Evolutionary conservation across 1,284 basidiomycete species (phyloP), one percentile per base, ranked within the genome.

Genomic region (Pascua guehoae): DNA sequence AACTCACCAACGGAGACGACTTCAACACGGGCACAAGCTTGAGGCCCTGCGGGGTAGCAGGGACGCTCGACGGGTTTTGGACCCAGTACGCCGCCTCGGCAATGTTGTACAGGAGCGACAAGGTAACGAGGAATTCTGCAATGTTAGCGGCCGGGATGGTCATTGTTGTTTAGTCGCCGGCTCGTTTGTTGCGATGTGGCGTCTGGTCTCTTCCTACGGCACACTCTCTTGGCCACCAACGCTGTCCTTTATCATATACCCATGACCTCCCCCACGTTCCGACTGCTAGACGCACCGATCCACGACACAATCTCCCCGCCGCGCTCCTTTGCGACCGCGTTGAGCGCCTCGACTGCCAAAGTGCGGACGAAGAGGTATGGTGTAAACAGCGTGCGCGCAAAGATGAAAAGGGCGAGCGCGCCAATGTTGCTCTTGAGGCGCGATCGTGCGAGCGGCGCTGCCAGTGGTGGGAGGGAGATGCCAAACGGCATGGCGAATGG

Each of bases 391-490:
- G 54, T 57, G 11, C 62, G 58, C 4, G 49, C 41, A 51, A 72
- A 57, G 41, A 55, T 24, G 49, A 58, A 39, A n/a, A 75, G 57
- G 8, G 65, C 60, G 36, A 75, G 54, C 8, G 60, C 56, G 54
- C 69, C 71, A 37, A 70, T 45, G 60, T 73, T 75, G 49, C 65
- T 58, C 58, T 73, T 73, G 15, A 75, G 65, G 8, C 72, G 61
- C 14, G 63, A 63, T 12, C 55, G 60, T 12, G 71, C 70, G 47
- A 68, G 49, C 11, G 63, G 48, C 15, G 51, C 56, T 12, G 66
- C 61, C 41, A 70, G 63, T 10, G 68, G 64, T 24, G 51, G 51
- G 44, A 56, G 24, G 17, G 47, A 39, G n/a, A 43, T 37, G 47
- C 18, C 32, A 52, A 32, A 32, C 4, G 24, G 24, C 24, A 32